Conservation (phyloP, 2,329 filamentous ascomycete genomes). For the Apiospora sp. region DNA sequence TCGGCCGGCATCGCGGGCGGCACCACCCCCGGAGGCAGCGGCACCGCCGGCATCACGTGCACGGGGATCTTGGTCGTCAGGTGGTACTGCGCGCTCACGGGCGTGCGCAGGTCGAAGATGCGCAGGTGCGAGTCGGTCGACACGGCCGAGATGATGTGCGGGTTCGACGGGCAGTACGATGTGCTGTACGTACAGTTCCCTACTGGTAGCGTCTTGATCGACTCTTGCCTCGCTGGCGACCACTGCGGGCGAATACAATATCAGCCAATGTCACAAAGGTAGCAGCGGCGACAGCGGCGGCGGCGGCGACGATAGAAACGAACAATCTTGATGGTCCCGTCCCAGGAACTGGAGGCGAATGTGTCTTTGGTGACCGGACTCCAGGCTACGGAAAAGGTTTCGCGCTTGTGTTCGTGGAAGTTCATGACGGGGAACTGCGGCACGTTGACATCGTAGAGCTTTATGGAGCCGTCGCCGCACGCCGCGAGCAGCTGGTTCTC, state of each 20-base stretch:
- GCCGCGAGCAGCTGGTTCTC: conserved; percentile 92
- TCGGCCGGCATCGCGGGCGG: conserved; percentile 71
- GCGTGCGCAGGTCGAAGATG: conserved; percentile 90
- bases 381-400: conserved; percentile 93
- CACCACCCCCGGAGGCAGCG: conserved; percentile 40
- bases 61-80: conserved; percentile 84
- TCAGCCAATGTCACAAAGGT: conserved; percentile 9
- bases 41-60: conserved; percentile 69
- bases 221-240: conserved; percentile 79
- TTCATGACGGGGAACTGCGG: conserved; percentile 85
- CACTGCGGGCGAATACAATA: conserved; percentile 59
- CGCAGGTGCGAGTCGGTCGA: conserved; percentile 89
- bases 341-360: conserved; percentile 93
- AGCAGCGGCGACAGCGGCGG: background rate
- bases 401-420: conserved; percentile 92
- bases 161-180: conserved; percentile 88
- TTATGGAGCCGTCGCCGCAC: conserved; percentile 92
- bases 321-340: conserved; percentile 91
- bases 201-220: conserved; percentile 85
- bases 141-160: conserved; percentile 85
- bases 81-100: conserved; percentile 86
- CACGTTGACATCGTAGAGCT: conserved; percentile 87
- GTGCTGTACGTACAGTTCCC: conserved; percentile 94
- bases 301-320: conserved; percentile 33
- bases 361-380: conserved; percentile 90